These are phyloP conservation scores for Microbotryum intermedium DNA, from an alignment of 1,284 basidiomycete species.

Conservation along the genomic window DNA sequence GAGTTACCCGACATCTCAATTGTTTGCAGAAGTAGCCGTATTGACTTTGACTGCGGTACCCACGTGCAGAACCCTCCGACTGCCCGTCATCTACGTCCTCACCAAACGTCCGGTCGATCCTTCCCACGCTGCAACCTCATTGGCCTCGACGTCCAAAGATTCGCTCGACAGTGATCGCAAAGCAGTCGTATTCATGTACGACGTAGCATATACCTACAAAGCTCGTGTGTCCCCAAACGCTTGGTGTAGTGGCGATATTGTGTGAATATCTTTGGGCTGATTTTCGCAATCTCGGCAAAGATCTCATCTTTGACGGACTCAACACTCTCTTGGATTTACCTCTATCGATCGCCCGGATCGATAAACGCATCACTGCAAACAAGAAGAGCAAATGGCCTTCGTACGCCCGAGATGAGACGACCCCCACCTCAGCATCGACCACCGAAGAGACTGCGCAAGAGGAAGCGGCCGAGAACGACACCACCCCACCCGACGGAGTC, in stretches of 20 bases:
- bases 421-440: not conserved
- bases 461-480: conserved; percentile 1
- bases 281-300: not conserved
- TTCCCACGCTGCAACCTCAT: conserved; percentile 46
- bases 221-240: conserved; percentile 44
- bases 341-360: conserved; percentile 10
- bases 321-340: not conserved
- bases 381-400: conserved; percentile 21
- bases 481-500: conserved; percentile 28
- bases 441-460: not conserved
- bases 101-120: conserved; percentile 56
- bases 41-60: not conserved
- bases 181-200: conserved; percentile 56
- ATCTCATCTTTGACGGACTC: conserved; percentile 7
- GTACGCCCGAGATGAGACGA: not conserved
- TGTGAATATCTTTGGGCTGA: too few relatives aligned
- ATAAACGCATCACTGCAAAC: conserved; percentile 15
- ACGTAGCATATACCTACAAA: conserved; percentile 70
- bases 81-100: conserved; percentile 79
- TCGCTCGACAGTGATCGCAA: conserved; percentile 31
- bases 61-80: conserved; percentile 54
- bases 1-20: conserved; percentile 38
- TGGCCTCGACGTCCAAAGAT: conserved; percentile 34
- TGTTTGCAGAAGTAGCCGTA: not conserved
- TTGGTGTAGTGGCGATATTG: not conserved